Evolutionary conservation across 352 stramenopile species (phyloP).

Genomic region (Pythium phragmitis): DNA sequence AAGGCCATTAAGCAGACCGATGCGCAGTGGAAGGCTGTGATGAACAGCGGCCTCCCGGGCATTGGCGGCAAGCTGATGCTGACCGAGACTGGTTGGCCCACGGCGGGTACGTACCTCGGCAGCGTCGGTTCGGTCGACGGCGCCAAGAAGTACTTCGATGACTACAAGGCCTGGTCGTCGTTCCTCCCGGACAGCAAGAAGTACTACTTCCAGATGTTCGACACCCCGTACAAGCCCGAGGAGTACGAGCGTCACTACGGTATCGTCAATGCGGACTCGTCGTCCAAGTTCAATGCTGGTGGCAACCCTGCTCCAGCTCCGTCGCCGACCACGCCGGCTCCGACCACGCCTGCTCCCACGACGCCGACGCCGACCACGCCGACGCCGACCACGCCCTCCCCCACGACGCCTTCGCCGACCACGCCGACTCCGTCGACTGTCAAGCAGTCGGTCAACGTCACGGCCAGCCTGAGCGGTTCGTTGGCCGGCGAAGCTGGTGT

Average conservation of each 20-base stretch:
- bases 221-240: constrained; percentile 44
- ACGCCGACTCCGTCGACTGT: not conserved
- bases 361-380: constrained; percentile 21
- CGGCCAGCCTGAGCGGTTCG: constrained; percentile 18
- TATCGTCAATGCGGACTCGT: constrained; percentile 39
- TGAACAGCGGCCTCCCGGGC: constrained; percentile 35
- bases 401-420: constrained; percentile 30
- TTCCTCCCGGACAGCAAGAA: constrained; percentile 44
- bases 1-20: constrained; percentile 46
- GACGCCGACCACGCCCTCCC: constrained; percentile 11
- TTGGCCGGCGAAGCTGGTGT: constrained; percentile 8
- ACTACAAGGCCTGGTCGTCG: constrained; percentile 59
- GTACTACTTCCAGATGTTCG: constrained; percentile 83
- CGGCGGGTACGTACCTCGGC: constrained; percentile 33
- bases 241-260: constrained; percentile 56
- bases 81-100: constrained; percentile 68
- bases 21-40: constrained; percentile 42
- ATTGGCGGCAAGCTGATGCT: constrained; percentile 51
- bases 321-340: constrained; percentile 14
- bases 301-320: constrained; percentile 22
- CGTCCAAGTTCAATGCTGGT: constrained; percentile 48
- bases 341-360: constrained; percentile 12
- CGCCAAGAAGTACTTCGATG: constrained; percentile 50
- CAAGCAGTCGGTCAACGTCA: constrained; percentile 12
- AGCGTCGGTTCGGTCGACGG: constrained; percentile 40